Evolutionary conservation across 192 early-diverging fungal species (phyloP).

Genomic region (Podila horticola): DNA sequence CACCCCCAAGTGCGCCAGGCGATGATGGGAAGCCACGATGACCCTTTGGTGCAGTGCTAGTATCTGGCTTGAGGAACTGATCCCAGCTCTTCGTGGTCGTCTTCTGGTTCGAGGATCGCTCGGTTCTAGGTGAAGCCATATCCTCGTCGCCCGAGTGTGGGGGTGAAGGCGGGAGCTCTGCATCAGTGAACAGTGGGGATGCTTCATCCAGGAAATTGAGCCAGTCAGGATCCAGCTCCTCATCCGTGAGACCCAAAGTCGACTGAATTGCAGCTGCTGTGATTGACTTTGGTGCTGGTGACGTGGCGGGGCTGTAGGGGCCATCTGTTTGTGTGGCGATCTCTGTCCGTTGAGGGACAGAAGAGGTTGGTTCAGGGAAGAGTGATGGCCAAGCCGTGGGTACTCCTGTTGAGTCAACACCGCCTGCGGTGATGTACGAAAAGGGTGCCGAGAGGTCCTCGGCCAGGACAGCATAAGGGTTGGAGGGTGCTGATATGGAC

Average conservation of each 20-base stretch:
- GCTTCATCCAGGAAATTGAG: conserved; percentile 49
- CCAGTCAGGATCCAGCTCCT: conserved; percentile 46
- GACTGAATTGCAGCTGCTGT: not conserved
- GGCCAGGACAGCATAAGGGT: conserved; percentile 9
- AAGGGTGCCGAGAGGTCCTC: conserved; percentile 27
- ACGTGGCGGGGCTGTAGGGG: conserved; percentile 17
- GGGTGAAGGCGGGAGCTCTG: conserved; percentile 20
- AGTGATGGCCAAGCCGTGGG: conserved; percentile 44
- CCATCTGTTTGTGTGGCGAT: conserved; percentile 47
- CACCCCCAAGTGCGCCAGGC: conserved; percentile 3
- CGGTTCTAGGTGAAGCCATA: not conserved
- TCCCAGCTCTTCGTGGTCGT: conserved; percentile 27
- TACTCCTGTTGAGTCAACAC: not conserved
- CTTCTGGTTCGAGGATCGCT: not conserved
- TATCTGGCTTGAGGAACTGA: conserved; percentile 20
- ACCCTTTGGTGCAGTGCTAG: conserved; percentile 1
- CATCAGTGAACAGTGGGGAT: conserved; percentile 31
- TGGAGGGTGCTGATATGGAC: not conserved
- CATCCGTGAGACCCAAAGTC: conserved; percentile 15
- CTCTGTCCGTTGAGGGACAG: conserved; percentile 26
- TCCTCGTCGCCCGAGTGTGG: conserved; percentile 27
- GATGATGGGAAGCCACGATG: conserved; percentile 9
- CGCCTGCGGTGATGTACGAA: conserved; percentile 9
- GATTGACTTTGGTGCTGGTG: conserved; percentile 12
- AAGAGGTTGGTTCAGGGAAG: conserved; percentile 8